Conservation (phyloP, 495 filamentous ascomycete genomes). For the Penicillium coffeae region DNA sequence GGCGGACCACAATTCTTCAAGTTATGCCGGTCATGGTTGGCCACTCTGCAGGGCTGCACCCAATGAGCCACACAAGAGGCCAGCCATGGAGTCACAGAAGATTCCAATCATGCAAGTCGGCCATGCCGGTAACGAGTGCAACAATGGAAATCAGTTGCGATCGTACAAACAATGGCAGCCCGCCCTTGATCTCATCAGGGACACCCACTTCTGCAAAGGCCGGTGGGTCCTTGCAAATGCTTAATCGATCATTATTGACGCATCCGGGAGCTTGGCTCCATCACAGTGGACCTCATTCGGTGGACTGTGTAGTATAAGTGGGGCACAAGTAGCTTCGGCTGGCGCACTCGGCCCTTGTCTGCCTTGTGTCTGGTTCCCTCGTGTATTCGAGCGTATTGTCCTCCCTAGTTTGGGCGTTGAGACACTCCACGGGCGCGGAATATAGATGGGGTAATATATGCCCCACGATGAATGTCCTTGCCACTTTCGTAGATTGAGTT, state of each 20-base stretch:
- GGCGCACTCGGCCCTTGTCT: slow-evolving; percentile 5
- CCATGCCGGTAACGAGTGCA: neutral
- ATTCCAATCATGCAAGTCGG: too few relatives aligned
- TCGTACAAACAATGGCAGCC: neutral
- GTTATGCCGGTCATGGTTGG: neutral
- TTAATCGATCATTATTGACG: slow-evolving; percentile 33
- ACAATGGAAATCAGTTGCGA: neutral
- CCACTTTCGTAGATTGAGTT: slow-evolving; percentile 14
- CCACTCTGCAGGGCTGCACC: too few relatives aligned
- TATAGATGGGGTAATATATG: slow-evolving; percentile 9
- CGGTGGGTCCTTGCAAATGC: slow-evolving; percentile 17
- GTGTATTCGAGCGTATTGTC: neutral
- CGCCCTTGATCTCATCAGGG: slow-evolving; percentile 24
- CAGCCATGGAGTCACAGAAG: too few relatives aligned
- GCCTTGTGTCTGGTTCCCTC: neutral
- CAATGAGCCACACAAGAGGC: neutral
- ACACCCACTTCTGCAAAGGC: slow-evolving; percentile 11
- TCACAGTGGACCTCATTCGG: neutral
- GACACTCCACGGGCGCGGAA: slow-evolving; percentile 15
- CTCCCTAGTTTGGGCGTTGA: neutral
- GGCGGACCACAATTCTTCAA: too few relatives aligned
- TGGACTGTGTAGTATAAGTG: neutral
- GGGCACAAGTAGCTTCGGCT: slow-evolving; percentile 7
- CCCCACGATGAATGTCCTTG: slow-evolving; percentile 22
- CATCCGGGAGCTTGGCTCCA: slow-evolving; percentile 22